Evolutionary conservation across 345 rosid species (phyloP), one percentile per base, ranked within the genome.

Genomic region (Syzygium jambos): DNA sequence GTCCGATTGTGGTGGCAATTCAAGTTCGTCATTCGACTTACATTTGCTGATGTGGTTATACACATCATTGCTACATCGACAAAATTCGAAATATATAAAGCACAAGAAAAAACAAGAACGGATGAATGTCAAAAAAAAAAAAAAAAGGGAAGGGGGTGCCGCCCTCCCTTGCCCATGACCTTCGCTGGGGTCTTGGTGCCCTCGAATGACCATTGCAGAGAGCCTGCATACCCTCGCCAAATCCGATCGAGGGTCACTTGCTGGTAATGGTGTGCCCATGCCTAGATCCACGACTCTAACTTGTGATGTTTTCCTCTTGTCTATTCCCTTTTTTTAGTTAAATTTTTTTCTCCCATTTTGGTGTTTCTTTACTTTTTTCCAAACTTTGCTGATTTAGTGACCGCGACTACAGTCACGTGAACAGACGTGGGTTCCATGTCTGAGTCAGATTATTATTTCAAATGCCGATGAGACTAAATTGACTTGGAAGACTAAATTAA

Each of bases 81-180:
- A 57, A 25, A 57, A 57, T 25, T 57, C 27, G 29, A 56, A 56
- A 2, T 57, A 57, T 57, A 57, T 25, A 25, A 57, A 57, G 25
- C 1, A 0, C 5, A 7, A 57, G 29, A 57, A 14, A 7, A 25
- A 57, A 57, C 25, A 25, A 57, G 63, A 57, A 25, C 0, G 0
- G 15, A 25, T 14, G 65, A 57, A 57, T 57, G 2, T 57, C 27
- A n/a, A 43, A 43, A 13, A 57, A 25, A 57, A 57, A 25, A 57
- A 57, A 25, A 1, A 57, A n/a, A 25, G 29, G 29, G 29, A 57
- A 25, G 29, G 7, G 0, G 6, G 29, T 5, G 12, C 15, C 29
- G 12, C 63, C 14, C 29, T 10, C 63, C 63, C 63, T 57, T 57
- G 29, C 29, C 0, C 12, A 6, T 6, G 12, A 25, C 27, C 65